These are phyloP conservation scores for Fragaria nilgerrensis DNA, from an alignment of 306 rosid genomes.

Conservation along the genomic window DNA sequence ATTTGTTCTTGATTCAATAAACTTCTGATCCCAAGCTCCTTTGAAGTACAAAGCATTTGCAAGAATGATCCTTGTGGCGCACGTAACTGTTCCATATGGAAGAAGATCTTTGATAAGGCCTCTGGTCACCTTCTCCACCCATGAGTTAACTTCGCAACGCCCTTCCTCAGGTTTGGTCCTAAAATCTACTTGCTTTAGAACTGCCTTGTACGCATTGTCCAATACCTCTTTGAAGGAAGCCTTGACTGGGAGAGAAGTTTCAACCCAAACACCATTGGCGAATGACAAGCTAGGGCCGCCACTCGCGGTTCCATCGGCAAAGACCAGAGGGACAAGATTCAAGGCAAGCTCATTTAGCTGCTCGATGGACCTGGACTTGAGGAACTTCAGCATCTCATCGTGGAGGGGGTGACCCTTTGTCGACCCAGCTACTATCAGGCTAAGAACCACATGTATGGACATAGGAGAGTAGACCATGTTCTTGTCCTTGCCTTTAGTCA, in stretches of 20 bases:
- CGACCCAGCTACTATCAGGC: slow-evolving; percentile 62
- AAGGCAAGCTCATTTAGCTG: neutral
- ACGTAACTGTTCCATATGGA: neutral
- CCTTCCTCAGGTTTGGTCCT: neutral
- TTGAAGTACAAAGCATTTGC: slow-evolving; percentile 3
- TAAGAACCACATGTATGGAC: slow-evolving; percentile 57
- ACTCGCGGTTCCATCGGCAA: neutral
- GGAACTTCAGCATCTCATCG: slow-evolving; percentile 63
- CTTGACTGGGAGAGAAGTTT: neutral
- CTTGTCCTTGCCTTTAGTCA: slow-evolving; percentile 21
- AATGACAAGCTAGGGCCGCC: neutral
- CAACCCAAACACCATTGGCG: neutral
- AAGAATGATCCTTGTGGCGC: neutral
- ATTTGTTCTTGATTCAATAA: neutral
- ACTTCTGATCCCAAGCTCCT: neutral
- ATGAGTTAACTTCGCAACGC: neutral
- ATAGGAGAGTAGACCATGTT: slow-evolving; percentile 67
- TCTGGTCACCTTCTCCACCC: neutral
- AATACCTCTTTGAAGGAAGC: neutral
- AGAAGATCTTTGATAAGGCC: neutral
- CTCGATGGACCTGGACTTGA: slow-evolving; percentile 44
- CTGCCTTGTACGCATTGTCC: neutral
- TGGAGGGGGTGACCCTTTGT: slow-evolving; percentile 36
- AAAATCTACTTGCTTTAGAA: neutral
- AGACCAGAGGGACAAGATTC: neutral